Conservation (phyloP, 306 rosid genomes). For the Prunus mume region DNA sequence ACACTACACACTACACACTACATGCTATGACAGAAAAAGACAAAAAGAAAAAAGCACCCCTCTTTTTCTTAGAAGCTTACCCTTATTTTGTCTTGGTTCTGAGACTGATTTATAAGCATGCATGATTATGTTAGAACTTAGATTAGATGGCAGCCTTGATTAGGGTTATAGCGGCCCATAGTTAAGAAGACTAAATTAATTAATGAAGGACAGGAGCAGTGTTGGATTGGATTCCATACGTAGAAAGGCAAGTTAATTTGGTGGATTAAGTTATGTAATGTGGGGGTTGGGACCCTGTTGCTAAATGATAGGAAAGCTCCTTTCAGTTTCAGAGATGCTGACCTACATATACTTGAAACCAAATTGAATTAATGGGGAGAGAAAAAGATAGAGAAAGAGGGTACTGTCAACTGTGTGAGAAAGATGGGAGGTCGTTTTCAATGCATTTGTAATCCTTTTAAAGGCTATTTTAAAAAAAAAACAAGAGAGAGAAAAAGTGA, state of each 20-base stretch:
- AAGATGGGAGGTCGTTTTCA: constrained; percentile 65
- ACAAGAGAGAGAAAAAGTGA: not conserved
- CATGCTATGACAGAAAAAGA: not conserved
- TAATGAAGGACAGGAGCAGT: no score
- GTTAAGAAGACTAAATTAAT: no score
- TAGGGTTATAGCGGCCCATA: no score
- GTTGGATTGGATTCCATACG: no score
- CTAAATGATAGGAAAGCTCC: not conserved
- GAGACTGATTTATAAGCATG: not conserved
- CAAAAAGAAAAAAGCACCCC: not conserved
- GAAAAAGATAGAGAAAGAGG: constrained; percentile 9
- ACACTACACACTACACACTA: no score
- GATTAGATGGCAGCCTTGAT: no score
- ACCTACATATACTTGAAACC: constrained; percentile 14
- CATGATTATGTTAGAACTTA: not conserved
- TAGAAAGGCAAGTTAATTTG: no score
- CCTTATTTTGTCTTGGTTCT: not conserved
- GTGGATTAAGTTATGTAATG: not conserved
- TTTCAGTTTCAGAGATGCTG: constrained; percentile 7
- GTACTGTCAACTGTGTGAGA: constrained; percentile 14
- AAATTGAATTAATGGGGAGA: constrained; percentile 15
- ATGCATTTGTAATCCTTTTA: constrained; percentile 49
- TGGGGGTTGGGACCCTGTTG: constrained; percentile 12
- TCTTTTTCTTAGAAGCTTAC: not conserved
- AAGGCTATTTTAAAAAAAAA: constrained; percentile 17